Evolutionary conservation across 768 basidiomycete genomes (phyloP), one percentile per base, ranked within the genome.

Genomic region (Wakefieldia striispora): DNA sequence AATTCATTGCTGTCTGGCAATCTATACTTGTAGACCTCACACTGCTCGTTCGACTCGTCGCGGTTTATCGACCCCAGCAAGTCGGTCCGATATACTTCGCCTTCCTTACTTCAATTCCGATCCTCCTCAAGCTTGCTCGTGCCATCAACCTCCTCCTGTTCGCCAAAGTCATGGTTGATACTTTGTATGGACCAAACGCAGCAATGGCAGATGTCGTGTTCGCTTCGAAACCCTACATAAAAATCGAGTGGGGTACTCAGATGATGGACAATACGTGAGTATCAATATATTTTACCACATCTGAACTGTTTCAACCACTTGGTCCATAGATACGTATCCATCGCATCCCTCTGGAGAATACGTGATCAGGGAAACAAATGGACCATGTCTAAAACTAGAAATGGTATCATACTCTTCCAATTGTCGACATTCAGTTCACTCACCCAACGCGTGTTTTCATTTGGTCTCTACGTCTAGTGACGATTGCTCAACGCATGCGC

Each of bases 171-270:
- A 40, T 63, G 6, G 47, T 39, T 7, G 44, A 53, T n/a, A 53
- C 40, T 7, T 49, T 51, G 29, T 37, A 53, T 41, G 47, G 45
- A 17, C 46, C 51, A 24, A 39, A 38, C 2, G 42, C 23, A 13
- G n/a, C 1, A 35, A 54, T 24, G 20, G 16, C 14, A 12, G n/a
- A 24, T 4, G 20, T 12, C 3, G 39, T 50, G 8, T 69, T 56
- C 55, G 33, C 40, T 11, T 9, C 53, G 10, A 46, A 56, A 3
- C 68, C 65, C 11, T 65, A 58, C 46, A 8, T 68, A 20, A 70
- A 61, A 43, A 59, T 65, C n/a, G 68, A 65, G 21, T 68, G 66
- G 63, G 49, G 49, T 3, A 40, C 59, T 1, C 66, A 67, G 48
- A 31, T 64, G 2, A 51, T 60, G 26, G 67, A 69, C 40, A 67